A percentile compares a stretch with the other conserved stretches of the same genome.
These are phyloP conservation scores for Gryganskiella cystojenkinii DNA, from an alignment of 192 early-diverging fungal species.

Conservation along the genomic window DNA sequence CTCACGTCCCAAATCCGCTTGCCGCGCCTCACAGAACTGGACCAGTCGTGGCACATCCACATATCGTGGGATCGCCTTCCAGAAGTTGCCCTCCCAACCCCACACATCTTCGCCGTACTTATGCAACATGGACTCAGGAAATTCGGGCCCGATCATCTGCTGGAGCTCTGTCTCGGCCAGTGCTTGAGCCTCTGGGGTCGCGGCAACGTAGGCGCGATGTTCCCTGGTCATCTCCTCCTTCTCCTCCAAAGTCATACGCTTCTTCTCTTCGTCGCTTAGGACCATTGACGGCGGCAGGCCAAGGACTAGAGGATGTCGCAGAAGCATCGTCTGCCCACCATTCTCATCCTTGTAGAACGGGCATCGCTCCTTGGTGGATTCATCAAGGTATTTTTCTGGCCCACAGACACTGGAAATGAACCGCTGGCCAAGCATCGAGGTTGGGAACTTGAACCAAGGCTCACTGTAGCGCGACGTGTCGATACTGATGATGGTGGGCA, in stretches of 20 bases:
- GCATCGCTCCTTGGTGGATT: conserved; percentile 1
- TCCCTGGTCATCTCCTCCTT: background rate
- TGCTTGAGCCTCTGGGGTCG: background rate
- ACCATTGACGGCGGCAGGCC: conserved; percentile 15
- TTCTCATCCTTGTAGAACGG: conserved; percentile 15
- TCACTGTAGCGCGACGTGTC: conserved; percentile 25
- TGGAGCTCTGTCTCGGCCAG: conserved; percentile 18
- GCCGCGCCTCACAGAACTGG: conserved; percentile 9
- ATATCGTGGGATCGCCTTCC: conserved; percentile 25
- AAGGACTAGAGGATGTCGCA: too few relatives aligned
- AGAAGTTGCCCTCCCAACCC: background rate
- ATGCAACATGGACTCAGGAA: background rate
- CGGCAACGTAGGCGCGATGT: conserved; percentile 8
- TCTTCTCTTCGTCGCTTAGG: conserved; percentile 18
- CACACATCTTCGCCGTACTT: conserved; percentile 13
- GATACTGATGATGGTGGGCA: conserved; percentile 29
- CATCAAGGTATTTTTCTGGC: conserved; percentile 10
- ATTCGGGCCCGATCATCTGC: background rate
- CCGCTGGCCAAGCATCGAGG: conserved; percentile 26
- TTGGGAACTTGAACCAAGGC: conserved; percentile 29
- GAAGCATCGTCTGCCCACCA: too few relatives aligned
- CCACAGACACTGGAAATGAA: conserved; percentile 19
- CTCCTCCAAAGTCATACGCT: background rate
- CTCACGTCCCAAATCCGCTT: conserved; percentile 8
- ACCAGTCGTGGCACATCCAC: conserved; percentile 9